Conservation (phyloP, 441 rosid genomes). For the Syzygium syzygioides region DNA sequence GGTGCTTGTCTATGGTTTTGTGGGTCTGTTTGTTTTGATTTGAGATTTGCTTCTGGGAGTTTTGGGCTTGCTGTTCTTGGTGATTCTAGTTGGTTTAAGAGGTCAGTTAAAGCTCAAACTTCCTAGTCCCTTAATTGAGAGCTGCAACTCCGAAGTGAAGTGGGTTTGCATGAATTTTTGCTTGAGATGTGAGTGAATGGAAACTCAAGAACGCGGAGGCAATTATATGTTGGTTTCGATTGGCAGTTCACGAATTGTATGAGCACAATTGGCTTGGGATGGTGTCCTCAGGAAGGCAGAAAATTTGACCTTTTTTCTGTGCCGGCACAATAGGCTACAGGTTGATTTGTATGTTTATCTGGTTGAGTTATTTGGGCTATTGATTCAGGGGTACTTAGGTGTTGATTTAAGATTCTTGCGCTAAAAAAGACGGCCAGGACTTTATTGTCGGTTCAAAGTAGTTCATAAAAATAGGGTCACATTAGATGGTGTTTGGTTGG, state of each 20-base stretch:
- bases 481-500: not conserved
- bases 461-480: not conserved
- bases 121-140: not conserved
- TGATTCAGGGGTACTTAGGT: not conserved
- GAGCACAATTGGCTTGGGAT: not conserved
- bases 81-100: not conserved
- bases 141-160: not conserved
- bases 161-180: not conserved
- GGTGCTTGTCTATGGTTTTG: not conserved
- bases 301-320: not conserved
- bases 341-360: not conserved
- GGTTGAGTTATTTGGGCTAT: not conserved
- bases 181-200: not conserved
- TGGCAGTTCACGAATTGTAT: not conserved
- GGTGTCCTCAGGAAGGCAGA: not conserved
- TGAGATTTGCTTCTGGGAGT: not conserved
- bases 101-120: not conserved
- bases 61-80: not conserved
- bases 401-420: not conserved
- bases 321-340: not conserved
- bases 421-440: not conserved
- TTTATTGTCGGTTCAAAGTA: not conserved
- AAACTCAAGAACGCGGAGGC: not conserved
- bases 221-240: not conserved
- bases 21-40: not conserved